A percentile compares a stretch with the other conserved stretches of the same genome.
Evolutionary conservation across 345 rosid species (phyloP).

Genomic region (Populus ilicifolia): DNA sequence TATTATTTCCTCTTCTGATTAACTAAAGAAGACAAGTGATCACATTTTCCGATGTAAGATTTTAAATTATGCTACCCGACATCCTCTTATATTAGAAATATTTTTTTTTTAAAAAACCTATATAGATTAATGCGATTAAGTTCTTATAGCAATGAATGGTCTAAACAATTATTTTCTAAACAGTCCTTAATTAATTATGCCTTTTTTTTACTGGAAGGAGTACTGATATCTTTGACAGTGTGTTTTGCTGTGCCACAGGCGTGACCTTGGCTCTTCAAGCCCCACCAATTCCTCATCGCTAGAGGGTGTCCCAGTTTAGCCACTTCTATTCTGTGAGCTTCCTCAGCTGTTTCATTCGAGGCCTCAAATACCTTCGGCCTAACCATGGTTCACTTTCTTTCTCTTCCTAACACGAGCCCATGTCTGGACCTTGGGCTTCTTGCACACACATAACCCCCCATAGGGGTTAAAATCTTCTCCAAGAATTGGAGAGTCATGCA

Average conservation of each 20-base stretch:
- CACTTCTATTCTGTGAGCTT: conserved; percentile 9
- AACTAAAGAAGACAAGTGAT: too few relatives aligned
- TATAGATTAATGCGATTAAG: too few relatives aligned
- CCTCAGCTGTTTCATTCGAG: conserved; percentile 32
- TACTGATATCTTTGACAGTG: conserved; percentile 85
- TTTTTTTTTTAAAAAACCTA: too few relatives aligned
- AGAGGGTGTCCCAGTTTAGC: conserved; percentile 22
- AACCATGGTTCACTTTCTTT: conserved; percentile 73
- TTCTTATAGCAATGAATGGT: too few relatives aligned
- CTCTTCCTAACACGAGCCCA: conserved; percentile 38
- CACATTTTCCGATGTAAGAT: not conserved
- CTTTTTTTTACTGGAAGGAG: not conserved
- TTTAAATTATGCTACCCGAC: too few relatives aligned
- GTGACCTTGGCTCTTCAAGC: conserved; percentile 64
- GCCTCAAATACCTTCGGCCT: conserved; percentile 62
- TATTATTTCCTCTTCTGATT: not conserved
- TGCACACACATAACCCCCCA: conserved; percentile 50
- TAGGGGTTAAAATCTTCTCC: conserved; percentile 50
- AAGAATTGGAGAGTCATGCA: conserved; percentile 30
- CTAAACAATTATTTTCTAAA: too few relatives aligned
- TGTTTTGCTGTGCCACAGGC: conserved; percentile 99
- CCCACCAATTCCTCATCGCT: conserved; percentile 61
- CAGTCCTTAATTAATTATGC: too few relatives aligned
- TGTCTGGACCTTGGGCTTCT: conserved; percentile 39
- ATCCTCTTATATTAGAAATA: too few relatives aligned